Evolutionary conservation across 192 early-diverging fungal species (phyloP), one percentile per base, ranked within the genome.

Genomic region (Mortierella antarctica): DNA sequence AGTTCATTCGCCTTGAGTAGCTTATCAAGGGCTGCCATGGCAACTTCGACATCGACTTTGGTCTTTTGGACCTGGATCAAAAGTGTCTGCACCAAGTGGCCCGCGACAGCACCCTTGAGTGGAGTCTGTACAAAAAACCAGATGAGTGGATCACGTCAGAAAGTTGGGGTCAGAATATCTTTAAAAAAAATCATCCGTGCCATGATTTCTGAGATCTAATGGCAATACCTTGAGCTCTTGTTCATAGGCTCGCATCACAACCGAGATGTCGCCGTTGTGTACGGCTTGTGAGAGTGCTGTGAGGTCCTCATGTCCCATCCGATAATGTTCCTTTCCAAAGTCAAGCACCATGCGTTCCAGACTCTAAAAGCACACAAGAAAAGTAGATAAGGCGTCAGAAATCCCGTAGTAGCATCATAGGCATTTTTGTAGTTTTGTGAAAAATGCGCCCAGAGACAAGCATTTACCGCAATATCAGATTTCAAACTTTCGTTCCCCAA

Each of bases 1-100:
- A 98, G 91, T 73, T 98, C 97, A 80, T 98, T 98, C 0, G 97
- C 91, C 65, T 92, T 92, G 57, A 98, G 89, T 21, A 98, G 88
- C 71, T 97, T 96, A 79, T 98, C 96, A 21, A 98, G 74, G 0
- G 96, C 96, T 0, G 93, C 85, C 92, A 98, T 96, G 15, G 96
- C 94, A 8, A 96, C 83, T 46, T 95, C 95, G 40, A 95, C 89
- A 79, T 98, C 97, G 0, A 98, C 96, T 79, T 98, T 98, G 8
- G 95, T 92, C 79, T 98, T 98, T 84, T 98, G 97, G 7, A 98
- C 82, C 71, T 95, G 93, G 45, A 95, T 95, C 51, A 93, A 83
- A 20, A 95, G 83, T 6, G 92, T 88, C 49, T 91, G 88, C 20
- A 95, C 82, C 52, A 95, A 83, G 61, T 93, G 86, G 15, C 93